These are phyloP conservation scores for Syzygium malaccense DNA, from an alignment of 441 rosid genomes.

Conservation along the genomic window DNA sequence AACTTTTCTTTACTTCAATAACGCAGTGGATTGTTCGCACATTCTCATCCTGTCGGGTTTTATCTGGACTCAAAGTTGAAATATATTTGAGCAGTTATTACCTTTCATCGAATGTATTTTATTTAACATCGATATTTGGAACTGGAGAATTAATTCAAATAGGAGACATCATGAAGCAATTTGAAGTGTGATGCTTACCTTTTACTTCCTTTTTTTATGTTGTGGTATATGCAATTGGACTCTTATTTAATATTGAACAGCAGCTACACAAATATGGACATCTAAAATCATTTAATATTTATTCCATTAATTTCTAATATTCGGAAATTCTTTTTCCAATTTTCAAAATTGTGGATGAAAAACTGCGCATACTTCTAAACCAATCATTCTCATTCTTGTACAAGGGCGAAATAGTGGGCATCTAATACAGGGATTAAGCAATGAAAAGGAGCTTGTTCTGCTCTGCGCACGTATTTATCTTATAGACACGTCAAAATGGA, in stretches of 20 bases:
- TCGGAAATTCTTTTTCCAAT: not conserved
- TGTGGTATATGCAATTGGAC: not conserved
- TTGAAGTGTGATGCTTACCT: too few relatives aligned
- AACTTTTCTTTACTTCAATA: not conserved
- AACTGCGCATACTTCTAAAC: not conserved
- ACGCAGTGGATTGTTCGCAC: fast-evolving
- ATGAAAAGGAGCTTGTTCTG: not conserved
- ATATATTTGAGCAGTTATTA: too few relatives aligned
- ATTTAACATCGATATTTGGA: too few relatives aligned
- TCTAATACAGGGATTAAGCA: not conserved
- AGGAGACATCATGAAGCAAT: not conserved
- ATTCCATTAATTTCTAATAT: too few relatives aligned
- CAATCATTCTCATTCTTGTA: not conserved
- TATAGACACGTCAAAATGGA: not conserved
- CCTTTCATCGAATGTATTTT: too few relatives aligned
- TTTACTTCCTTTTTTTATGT: not conserved
- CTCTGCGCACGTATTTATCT: not conserved
- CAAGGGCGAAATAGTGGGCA: not conserved
- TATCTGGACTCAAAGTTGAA: too few relatives aligned
- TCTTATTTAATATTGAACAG: not conserved
- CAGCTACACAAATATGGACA: not conserved
- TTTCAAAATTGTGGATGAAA: not conserved
- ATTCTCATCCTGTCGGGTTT: too few relatives aligned
- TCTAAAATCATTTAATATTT: too few relatives aligned
- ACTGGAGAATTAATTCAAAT: too few relatives aligned